Base-by-base conservation (phyloP, 2,329 filamentous ascomycete species). In the Metarhizium sp. region DNA sequence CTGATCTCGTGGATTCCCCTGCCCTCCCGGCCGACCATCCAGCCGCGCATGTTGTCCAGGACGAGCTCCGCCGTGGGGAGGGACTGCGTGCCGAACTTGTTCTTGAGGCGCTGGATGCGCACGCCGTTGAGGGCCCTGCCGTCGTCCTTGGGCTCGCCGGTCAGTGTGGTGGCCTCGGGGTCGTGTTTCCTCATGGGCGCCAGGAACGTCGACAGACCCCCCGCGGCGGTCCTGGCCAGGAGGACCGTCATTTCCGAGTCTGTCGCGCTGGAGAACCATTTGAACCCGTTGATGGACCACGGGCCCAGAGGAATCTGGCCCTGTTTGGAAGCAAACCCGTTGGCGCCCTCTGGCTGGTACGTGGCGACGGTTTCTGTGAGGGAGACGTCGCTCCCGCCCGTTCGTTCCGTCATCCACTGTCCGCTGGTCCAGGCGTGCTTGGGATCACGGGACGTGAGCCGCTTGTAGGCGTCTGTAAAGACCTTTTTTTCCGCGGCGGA, bases 381-480 rank as follows among this genome's bases (percentile, higher is more conserved):
- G 3, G 81, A 82, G 1, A 89, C 84, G 62, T 90, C 86, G 59
- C 83, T 87, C 0, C 86, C 86, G 2, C 86, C 86, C 0, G 77
- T 75, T 2, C 86, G 75, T 61, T 89, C 86, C 0, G 86, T 90
- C 86, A 90, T 89, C 86, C 87, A 90, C 65, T 90, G 86, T 0
- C 86, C 86, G 45, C 80, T 86, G 0, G 85, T 90, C 86, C 86
- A 90, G 0, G 81, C 79, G 18, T 68, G 60, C 4, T 34, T 47
- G 0, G 69, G 63, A 29, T 85, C 75, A 4, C 78, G 72, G 4
- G 78, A 80, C 1, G 72, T 80, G 3, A 88, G 69, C 13, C 77
- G 77, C 6, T 69, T 63, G 59, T 77, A 82, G 3, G 79, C 79
- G 45, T 79, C 74, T 42, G 76, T 70, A 50, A 84, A 75, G 0